These are phyloP conservation scores for Erythrobasidium yunnanense DNA, from an alignment of 768 basidiomycete species.

Conservation along the genomic window DNA sequence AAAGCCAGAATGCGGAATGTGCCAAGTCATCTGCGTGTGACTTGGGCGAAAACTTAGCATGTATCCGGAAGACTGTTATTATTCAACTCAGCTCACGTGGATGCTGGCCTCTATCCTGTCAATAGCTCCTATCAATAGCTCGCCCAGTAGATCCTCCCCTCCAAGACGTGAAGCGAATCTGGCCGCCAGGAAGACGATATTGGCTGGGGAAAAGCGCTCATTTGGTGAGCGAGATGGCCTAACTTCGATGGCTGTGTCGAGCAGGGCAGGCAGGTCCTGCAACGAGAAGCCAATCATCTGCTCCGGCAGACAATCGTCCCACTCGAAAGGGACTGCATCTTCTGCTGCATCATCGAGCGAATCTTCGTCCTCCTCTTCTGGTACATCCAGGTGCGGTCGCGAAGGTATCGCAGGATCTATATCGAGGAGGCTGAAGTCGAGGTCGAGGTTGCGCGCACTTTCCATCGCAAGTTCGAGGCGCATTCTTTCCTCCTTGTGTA, in stretches of 20 bases:
- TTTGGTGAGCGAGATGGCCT: conserved; percentile 54
- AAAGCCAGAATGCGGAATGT: conserved; percentile 83
- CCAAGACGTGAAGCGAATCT: conserved; percentile 88
- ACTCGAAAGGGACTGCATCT: conserved; percentile 30
- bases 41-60: conserved; percentile 44
- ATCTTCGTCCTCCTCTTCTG: conserved; percentile 46
- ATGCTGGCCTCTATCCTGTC: conserved; percentile 85
- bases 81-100: conserved; percentile 56
- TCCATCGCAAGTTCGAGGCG: conserved; percentile 49
- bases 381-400: not conserved
- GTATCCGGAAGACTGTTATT: not conserved
- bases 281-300: conserved; percentile 92
- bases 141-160: conserved; percentile 83
- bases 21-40: conserved; percentile 72
- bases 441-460: conserved; percentile 39
- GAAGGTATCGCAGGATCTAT: too few species aligned
- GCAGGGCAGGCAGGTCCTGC: conserved; percentile 62
- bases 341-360: conserved; percentile 34
- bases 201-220: conserved; percentile 63
- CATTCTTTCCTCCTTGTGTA: conserved; percentile 22
- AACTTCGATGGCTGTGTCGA: conserved; percentile 51
- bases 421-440: conserved; percentile 52
- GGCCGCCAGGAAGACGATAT: conserved; percentile 75
- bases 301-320: conserved; percentile 57
- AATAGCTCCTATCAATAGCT: conserved; percentile 77